Conservation (phyloP, 306 rosid genomes). For the Ammopiptanthus mongolicus region DNA sequence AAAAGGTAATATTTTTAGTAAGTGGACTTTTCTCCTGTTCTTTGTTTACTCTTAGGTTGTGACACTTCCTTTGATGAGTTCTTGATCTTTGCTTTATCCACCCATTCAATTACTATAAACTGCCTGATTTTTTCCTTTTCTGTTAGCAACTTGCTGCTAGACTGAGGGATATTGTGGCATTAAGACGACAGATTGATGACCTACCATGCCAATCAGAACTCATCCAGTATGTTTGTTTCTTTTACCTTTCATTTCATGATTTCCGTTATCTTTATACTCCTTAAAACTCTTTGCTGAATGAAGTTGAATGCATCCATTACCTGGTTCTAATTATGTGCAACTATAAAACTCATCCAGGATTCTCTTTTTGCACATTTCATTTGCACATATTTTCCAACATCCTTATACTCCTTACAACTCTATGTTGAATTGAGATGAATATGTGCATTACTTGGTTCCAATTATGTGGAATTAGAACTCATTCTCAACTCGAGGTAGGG, state of each 20-base stretch:
- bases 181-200: constrained; percentile 61
- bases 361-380: constrained; percentile 25
- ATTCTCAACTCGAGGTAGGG: constrained; percentile 1
- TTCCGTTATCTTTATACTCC: neutral
- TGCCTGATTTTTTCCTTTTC: neutral
- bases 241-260: neutral
- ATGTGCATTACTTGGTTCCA: neutral
- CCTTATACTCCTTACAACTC: neutral
- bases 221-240: constrained; percentile 58
- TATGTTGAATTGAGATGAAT: neutral
- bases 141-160: constrained; percentile 63
- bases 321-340: neutral
- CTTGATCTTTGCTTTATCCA: constrained; percentile 11
- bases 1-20: constrained; percentile 48
- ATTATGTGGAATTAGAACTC: neutral
- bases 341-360: neutral
- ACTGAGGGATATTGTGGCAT: constrained; percentile 49
- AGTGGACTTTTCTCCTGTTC: neutral
- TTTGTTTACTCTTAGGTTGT: neutral
- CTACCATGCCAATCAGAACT: constrained; percentile 79
- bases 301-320: constrained; percentile 6
- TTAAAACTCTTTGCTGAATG: neutral
- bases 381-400: neutral
- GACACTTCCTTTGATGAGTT: neutral
- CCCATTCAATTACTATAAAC: constrained; percentile 9